These are phyloP conservation scores for Panicum hallii DNA, from an alignment of 202 grass and related monocot genomes.

Conservation along the genomic window DNA sequence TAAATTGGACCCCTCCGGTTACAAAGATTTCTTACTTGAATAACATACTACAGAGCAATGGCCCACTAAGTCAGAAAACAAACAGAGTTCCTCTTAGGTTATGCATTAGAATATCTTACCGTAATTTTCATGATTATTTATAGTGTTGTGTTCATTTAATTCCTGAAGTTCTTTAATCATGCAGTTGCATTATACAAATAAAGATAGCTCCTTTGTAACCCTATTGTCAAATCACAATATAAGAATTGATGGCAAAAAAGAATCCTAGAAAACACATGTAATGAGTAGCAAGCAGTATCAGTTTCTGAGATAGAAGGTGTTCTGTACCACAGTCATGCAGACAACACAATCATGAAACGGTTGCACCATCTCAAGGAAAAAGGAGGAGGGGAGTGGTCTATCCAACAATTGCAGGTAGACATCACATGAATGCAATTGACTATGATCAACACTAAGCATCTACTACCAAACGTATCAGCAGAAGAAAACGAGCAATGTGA, in stretches of 20 bases:
- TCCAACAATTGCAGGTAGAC: not conserved
- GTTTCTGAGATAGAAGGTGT: not conserved
- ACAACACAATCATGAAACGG: not conserved
- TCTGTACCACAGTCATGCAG: not conserved
- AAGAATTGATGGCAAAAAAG: not conserved
- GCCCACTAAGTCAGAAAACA: not conserved
- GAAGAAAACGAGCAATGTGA: slow-evolving; percentile 5
- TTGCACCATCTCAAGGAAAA: not conserved
- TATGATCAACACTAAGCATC: slow-evolving; percentile 2
- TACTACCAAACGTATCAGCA: slow-evolving; percentile 23
- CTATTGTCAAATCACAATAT: not conserved
- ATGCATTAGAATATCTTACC: not conserved
- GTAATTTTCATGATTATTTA: slow-evolving; percentile 8
- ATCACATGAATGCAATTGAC: not conserved
- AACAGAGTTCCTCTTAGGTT: not conserved
- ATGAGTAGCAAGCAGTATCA: not conserved
- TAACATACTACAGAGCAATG: not conserved
- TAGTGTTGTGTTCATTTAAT: not conserved
- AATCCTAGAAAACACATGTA: not conserved
- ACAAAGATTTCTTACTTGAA: slow-evolving; percentile 32
- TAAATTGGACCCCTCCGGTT: slow-evolving; percentile 33
- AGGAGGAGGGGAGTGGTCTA: not conserved
- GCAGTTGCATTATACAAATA: slow-evolving; percentile 6
- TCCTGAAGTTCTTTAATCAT: not conserved
- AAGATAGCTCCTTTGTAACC: not conserved